Evolutionary conservation across 805 yeast species (phyloP).

Genomic region (Ogataea henricii): DNA sequence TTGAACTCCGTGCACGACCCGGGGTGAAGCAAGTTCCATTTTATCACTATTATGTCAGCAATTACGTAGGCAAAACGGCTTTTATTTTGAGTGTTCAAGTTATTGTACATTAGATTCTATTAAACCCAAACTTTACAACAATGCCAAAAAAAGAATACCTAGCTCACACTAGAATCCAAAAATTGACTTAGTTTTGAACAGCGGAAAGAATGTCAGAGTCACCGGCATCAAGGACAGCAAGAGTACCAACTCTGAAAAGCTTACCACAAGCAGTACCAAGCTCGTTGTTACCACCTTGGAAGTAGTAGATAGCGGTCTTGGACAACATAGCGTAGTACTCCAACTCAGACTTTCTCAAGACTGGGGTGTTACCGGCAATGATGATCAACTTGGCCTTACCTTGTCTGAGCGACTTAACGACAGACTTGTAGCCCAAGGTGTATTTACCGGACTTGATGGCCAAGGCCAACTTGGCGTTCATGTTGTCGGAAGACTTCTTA

Average conservation of each 20-base stretch:
- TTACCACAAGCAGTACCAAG: slow-evolving; percentile 99
- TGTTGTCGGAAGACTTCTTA: slow-evolving; percentile 86
- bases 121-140: slow-evolving; percentile 4
- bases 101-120: slow-evolving; percentile 1
- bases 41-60: too few species aligned
- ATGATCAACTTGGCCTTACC: slow-evolving; percentile 98
- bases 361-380: slow-evolving; percentile 99
- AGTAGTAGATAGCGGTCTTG: slow-evolving; percentile 96
- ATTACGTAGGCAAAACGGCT: not conserved
- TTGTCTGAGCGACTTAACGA: slow-evolving; percentile 96
- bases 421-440: slow-evolving; percentile 99
- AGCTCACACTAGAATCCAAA: not conserved
- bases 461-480: slow-evolving; percentile 97
- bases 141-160: slow-evolving; percentile 1
- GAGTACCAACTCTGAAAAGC: slow-evolving; percentile 99
- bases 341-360: slow-evolving; percentile 98
- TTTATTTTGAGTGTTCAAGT: not conserved
- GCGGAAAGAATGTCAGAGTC: slow-evolving; percentile 96
- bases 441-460: slow-evolving; percentile 99
- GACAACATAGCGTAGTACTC: slow-evolving; percentile 99
- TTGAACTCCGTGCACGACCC: slow-evolving; percentile 2
- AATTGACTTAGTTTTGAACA: slow-evolving; percentile 36
- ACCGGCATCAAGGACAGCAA: slow-evolving; percentile 97
- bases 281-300: slow-evolving; percentile 99
- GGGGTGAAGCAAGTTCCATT: slow-evolving; percentile 2